phyloP scores from a whole-genome alignment of 352 stramenopile genomes.

The Saprolegnia diclina region DNA sequence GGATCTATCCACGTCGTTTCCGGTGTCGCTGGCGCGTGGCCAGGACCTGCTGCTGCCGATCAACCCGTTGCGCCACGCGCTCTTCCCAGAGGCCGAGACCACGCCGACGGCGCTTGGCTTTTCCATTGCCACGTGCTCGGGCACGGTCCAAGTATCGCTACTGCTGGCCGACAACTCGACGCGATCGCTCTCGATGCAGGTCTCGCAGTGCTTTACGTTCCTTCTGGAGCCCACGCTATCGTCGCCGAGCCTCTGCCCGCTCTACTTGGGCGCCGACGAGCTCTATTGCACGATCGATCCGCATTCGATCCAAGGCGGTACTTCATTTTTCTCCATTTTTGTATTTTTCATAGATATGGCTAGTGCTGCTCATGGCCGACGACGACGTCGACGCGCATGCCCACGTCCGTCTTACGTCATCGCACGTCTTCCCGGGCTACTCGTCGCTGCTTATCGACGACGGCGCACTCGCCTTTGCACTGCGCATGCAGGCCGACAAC shows the following conservation, averaged over 20 bases:
- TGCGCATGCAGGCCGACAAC: neutral
- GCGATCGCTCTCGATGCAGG: neutral
- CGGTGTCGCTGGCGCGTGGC: neutral
- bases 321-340: neutral
- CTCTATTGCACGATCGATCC: conserved; percentile 1
- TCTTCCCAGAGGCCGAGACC: conserved; percentile 7
- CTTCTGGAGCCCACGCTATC: neutral
- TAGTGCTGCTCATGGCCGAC: conserved; percentile 20
- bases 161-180: neutral
- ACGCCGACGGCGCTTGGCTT: neutral
- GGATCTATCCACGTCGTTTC: conserved; percentile 4
- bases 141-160: conserved; percentile 2
- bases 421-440: conserved; percentile 4
- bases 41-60: conserved; percentile 10
- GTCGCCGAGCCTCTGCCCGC: conserved; percentile 6
- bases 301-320: conserved; percentile 16
- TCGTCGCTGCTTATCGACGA: neutral
- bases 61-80: neutral
- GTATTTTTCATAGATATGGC: neutral
- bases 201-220: conserved; percentile 10
- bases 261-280: conserved; percentile 4
- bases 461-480: neutral
- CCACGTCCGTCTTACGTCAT: neutral
- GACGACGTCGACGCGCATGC: neutral
- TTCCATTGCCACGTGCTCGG: neutral